A percentile compares a stretch with the other conserved stretches of the same genome.
phyloP scores from a whole-genome alignment of 1,284 basidiomycete species.

The Phellinidium pouzarii region DNA sequence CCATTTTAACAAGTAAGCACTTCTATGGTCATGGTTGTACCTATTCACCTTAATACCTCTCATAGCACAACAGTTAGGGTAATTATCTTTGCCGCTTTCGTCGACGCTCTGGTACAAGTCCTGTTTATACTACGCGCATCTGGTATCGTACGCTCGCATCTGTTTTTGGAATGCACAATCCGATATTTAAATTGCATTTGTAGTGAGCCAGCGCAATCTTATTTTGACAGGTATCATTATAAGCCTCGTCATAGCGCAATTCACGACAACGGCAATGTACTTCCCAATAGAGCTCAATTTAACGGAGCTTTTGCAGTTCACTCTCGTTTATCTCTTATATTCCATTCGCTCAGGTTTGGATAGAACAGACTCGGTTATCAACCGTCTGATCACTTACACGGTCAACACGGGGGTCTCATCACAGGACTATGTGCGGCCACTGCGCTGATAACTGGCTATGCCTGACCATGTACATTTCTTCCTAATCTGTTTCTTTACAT shows the following conservation, averaged over 20 bases:
- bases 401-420: constrained; percentile 9
- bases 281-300: neutral
- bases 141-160: constrained; percentile 5
- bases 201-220: constrained; percentile 3
- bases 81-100: neutral
- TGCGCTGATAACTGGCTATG: neutral
- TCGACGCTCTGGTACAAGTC: neutral
- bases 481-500: neutral
- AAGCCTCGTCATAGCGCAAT: neutral
- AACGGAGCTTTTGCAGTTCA: neutral
- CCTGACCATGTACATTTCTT: constrained; percentile 2
- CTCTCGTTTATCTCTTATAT: neutral
- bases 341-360: constrained; percentile 2
- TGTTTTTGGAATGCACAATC: neutral
- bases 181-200: neutral
- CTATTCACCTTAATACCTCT: neutral
- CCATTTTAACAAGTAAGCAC: neutral
- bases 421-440: constrained; percentile 8
- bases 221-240: neutral
- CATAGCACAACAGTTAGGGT: neutral
- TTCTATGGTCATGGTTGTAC: neutral
- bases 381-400: constrained; percentile 4
- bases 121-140: constrained; percentile 1
- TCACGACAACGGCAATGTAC: neutral
- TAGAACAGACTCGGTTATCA: constrained; percentile 1